These are phyloP conservation scores for Amanita muscaria DNA, from an alignment of 768 basidiomycete genomes.

Conservation along the genomic window DNA sequence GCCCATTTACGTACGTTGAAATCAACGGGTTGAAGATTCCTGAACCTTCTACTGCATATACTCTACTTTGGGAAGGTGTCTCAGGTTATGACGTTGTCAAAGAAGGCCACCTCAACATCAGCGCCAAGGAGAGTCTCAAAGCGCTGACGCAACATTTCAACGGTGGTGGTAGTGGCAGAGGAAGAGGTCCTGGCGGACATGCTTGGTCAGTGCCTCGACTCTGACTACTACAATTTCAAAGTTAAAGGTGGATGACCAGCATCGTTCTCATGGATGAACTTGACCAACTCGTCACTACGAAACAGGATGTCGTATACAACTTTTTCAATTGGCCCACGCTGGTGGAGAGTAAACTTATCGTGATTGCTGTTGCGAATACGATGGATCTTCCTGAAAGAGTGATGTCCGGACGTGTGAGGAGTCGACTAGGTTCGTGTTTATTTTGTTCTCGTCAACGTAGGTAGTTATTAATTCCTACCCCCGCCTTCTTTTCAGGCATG, in stretches of 20 bases:
- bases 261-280: conserved; percentile 98
- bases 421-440: conserved; percentile 64
- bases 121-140: conserved; percentile 76
- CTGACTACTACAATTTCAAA: too few species aligned
- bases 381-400: conserved; percentile 96
- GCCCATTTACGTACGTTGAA: conserved; percentile 94
- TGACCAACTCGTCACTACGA: conserved; percentile 90
- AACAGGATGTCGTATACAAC: conserved; percentile 98
- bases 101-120: conserved; percentile 57
- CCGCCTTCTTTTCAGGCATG: conserved; percentile 75
- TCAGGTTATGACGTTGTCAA: conserved; percentile 62
- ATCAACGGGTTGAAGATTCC: conserved; percentile 94
- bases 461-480: too few species aligned
- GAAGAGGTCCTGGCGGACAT: conserved; percentile 69
- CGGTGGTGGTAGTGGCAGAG: conserved; percentile 35
- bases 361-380: conserved; percentile 95
- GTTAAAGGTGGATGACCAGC: conserved; percentile 32
- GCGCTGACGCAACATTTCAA: conserved; percentile 74
- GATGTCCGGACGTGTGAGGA: conserved; percentile 86
- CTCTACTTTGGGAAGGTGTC: conserved; percentile 88
- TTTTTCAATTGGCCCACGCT: conserved; percentile 99
- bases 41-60: conserved; percentile 89
- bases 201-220: conserved; percentile 58
- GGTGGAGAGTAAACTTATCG: conserved; percentile 78
- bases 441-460: not conserved